phyloP scores from a whole-genome alignment of 306 rosid species.

The Abrus pulchellus region DNA sequence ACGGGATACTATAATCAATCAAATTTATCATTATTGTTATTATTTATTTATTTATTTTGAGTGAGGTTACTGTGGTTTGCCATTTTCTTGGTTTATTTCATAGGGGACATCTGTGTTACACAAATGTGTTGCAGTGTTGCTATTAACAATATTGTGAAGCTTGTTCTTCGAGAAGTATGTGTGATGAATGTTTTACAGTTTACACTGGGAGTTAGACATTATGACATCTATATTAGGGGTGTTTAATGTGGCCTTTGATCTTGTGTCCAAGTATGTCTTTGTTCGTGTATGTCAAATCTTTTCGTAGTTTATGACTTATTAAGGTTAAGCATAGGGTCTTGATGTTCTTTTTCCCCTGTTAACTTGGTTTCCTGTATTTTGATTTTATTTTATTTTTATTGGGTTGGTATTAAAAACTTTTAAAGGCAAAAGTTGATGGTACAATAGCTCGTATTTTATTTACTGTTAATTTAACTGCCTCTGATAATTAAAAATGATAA shows the following conservation, averaged over 20 bases:
- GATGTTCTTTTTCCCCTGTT: not conserved
- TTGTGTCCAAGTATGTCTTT: not conserved
- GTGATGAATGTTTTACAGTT: slow-evolving; percentile 22
- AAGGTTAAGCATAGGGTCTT: slow-evolving; percentile 33
- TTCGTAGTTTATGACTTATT: not conserved
- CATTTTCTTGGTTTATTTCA: slow-evolving; percentile 6
- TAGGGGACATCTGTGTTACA: not conserved
- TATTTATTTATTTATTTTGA: not conserved
- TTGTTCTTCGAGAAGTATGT: slow-evolving; percentile 1
- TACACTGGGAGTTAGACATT: not conserved
- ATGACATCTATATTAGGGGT: not conserved
- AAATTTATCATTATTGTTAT: not conserved
- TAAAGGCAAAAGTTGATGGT: not conserved
- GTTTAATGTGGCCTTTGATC: slow-evolving; percentile 9
- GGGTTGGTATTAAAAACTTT: not conserved
- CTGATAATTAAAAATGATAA: slow-evolving; percentile 16
- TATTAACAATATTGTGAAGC: not conserved
- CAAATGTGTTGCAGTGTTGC: slow-evolving; percentile 17
- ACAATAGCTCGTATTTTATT: not conserved
- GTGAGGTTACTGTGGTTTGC: slow-evolving; percentile 24
- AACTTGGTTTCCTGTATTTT: slow-evolving; percentile 5
- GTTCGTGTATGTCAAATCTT: slow-evolving; percentile 13
- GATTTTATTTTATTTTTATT: not conserved
- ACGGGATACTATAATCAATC: not conserved
- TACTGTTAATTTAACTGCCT: slow-evolving; percentile 15